A percentile compares a stretch with the other conserved stretches of the same genome.
phyloP scores from a whole-genome alignment of 139 green algal genomes.

The Asterochloris sp. region DNA sequence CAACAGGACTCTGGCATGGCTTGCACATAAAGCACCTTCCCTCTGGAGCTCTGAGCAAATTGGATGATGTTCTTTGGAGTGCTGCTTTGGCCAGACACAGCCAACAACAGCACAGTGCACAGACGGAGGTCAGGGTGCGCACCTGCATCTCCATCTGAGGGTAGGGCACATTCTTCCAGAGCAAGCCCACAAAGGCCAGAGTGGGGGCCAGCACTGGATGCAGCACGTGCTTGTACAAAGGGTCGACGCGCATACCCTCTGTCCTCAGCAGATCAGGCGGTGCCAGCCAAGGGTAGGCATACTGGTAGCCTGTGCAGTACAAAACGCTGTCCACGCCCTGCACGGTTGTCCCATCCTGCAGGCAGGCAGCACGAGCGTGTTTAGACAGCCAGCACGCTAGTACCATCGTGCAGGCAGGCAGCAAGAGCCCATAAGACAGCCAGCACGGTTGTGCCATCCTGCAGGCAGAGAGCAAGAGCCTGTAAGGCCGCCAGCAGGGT shows the following conservation, averaged over 20 bases:
- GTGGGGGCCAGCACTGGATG: constrained; percentile 31
- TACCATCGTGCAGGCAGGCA: constrained; percentile 12
- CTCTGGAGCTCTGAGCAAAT: too few relatives aligned
- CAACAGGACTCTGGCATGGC: too few relatives aligned
- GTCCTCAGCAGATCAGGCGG: constrained; percentile 4
- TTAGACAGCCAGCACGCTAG: constrained; percentile 16
- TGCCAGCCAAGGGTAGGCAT: constrained; percentile 57
- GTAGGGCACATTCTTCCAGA: constrained; percentile 55
- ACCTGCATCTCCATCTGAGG: constrained; percentile 46
- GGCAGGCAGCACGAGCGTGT: constrained; percentile 31
- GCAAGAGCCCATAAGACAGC: background rate
- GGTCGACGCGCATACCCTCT: constrained; percentile 22
- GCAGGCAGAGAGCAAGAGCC: constrained; percentile 53
- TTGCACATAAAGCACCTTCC: too few relatives aligned
- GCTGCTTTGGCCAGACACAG: too few relatives aligned
- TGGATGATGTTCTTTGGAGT: too few relatives aligned
- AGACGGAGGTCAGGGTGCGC: too few relatives aligned
- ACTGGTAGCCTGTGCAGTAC: constrained; percentile 58
- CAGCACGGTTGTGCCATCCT: constrained; percentile 25
- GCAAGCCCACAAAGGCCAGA: constrained; percentile 66
- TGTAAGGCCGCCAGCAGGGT: background rate
- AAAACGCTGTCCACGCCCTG: constrained; percentile 43
- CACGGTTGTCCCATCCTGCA: constrained; percentile 29
- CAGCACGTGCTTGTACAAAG: constrained; percentile 65
- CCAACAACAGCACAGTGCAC: too few relatives aligned